These are phyloP conservation scores for Ogataea minuta DNA, from an alignment of 805 yeast species.

Conservation along the genomic window DNA sequence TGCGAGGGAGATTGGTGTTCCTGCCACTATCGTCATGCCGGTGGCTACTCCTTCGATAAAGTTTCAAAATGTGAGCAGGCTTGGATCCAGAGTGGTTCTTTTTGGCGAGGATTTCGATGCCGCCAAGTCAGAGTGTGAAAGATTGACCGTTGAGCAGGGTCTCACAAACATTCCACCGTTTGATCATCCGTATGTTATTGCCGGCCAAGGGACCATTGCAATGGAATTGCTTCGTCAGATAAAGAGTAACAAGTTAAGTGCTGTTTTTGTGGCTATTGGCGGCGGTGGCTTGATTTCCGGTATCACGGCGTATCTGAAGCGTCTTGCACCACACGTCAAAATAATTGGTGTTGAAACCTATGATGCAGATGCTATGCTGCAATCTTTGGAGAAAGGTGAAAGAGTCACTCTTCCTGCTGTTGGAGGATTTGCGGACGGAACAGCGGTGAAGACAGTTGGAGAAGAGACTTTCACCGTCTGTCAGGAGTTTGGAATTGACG, in stretches of 20 bases:
- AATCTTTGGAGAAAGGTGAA: constrained; percentile 56
- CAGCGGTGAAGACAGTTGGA: constrained; percentile 90
- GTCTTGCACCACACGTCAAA: constrained; percentile 97
- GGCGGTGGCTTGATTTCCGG: constrained; percentile 98
- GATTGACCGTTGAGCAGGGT: constrained; percentile 66
- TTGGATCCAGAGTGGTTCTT: constrained; percentile 92
- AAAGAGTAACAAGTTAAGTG: constrained; percentile 69
- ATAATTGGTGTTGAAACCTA: constrained; percentile 93
- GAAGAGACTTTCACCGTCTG: constrained; percentile 87
- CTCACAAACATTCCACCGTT: constrained; percentile 95
- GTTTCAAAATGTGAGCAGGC: constrained; percentile 82
- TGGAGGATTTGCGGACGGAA: constrained; percentile 98
- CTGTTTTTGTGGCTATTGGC: constrained; percentile 91
- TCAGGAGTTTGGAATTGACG: constrained; percentile 74
- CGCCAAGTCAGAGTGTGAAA: constrained; percentile 87
- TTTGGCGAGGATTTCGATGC: constrained; percentile 93
- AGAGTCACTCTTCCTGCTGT: constrained; percentile 64
- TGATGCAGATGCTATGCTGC: constrained; percentile 91
- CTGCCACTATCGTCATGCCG: constrained; percentile 98
- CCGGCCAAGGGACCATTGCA: constrained; percentile 98
- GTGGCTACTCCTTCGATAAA: constrained; percentile 94
- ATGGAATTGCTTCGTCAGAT: constrained; percentile 89
- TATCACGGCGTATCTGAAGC: constrained; percentile 81
- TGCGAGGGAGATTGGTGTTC: constrained; percentile 79
- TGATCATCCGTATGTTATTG: constrained; percentile 96